Conservation (phyloP, 192 early-diverging fungal species). For the Umbelopsis ramanniana region DNA sequence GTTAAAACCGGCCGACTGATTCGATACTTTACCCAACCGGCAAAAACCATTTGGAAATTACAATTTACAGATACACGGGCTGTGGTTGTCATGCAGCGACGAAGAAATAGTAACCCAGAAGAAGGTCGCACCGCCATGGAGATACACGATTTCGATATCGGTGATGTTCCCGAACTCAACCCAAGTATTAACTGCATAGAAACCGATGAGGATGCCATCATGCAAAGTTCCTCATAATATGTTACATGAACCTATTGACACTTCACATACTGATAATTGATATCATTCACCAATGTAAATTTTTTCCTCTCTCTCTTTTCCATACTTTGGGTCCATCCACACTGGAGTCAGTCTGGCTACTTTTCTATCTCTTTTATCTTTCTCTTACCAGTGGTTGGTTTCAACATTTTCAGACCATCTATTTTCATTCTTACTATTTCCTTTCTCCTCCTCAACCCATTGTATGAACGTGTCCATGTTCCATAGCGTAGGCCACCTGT, state of each 20-base stretch:
- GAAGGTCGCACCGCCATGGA: constrained; percentile 44
- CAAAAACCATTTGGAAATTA: constrained; percentile 88
- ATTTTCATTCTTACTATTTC: not conserved
- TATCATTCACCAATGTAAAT: constrained; percentile 17
- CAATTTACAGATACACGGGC: constrained; percentile 58
- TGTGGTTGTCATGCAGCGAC: constrained; percentile 52
- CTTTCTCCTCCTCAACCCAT: constrained; percentile 11
- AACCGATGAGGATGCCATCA: not conserved
- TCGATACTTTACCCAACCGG: constrained; percentile 74
- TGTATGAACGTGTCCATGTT: constrained; percentile 2
- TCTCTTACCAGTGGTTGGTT: not conserved
- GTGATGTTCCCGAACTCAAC: constrained; percentile 15
- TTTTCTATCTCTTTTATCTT: not conserved
- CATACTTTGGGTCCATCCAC: not conserved
- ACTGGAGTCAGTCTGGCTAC: not conserved
- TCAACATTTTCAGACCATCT: not conserved
- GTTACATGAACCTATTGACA: not conserved
- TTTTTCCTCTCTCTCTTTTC: not conserved
- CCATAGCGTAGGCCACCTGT: not conserved
- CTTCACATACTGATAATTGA: not conserved
- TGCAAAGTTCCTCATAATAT: constrained; percentile 9
- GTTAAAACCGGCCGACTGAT: constrained; percentile 82
- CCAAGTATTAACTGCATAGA: not conserved
- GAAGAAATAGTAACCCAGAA: constrained; percentile 24
- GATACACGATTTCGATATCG: constrained; percentile 45